Conservation (phyloP, 2,329 filamentous ascomycete species). For the Neopestalotiopsis sp. region DNA sequence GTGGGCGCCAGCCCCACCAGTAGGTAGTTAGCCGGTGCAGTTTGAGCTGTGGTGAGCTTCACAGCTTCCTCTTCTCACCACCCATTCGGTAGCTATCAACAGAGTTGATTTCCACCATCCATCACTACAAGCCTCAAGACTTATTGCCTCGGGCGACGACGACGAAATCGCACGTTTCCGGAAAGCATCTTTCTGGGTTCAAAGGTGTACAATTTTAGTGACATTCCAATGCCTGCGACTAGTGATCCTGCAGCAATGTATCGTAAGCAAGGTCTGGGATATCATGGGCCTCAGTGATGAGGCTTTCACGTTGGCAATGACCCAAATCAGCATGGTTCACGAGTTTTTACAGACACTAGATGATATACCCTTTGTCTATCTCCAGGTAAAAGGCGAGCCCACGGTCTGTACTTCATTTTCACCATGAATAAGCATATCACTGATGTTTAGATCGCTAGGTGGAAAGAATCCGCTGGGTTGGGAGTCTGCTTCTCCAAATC, state of each 20-base stretch:
- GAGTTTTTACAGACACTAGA: neutral
- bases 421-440: neutral
- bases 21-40: too few relatives aligned
- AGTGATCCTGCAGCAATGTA: neutral
- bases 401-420: neutral
- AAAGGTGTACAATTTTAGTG: constrained; percentile 1
- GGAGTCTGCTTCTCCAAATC: neutral
- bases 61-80: too few relatives aligned
- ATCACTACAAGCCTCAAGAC: neutral
- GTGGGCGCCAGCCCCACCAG: too few relatives aligned
- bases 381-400: neutral
- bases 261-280: neutral
- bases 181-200: neutral
- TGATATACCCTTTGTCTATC: neutral
- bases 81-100: too few relatives aligned
- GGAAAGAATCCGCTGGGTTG: neutral
- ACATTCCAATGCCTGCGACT: neutral
- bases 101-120: too few relatives aligned
- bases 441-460: too few relatives aligned
- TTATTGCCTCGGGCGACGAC: neutral
- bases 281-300: neutral
- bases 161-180: neutral
- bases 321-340: neutral
- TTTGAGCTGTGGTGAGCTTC: too few relatives aligned
- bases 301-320: neutral